A percentile compares a stretch with the other conserved stretches of the same genome.
phyloP scores from a whole-genome alignment of 371 early-diverging fungal species.

The Mucor mucedo region DNA sequence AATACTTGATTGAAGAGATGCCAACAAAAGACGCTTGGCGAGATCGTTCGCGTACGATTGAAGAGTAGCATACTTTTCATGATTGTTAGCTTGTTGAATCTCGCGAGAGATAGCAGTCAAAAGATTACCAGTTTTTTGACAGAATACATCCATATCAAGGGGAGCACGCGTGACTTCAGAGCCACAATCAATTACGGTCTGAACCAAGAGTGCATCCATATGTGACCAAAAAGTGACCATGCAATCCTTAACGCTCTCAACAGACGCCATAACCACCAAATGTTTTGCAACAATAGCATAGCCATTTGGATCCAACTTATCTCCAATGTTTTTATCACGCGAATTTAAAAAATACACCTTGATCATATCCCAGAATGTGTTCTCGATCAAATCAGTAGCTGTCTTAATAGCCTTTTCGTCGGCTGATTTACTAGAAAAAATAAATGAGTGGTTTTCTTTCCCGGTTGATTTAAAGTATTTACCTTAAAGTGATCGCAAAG shows the following conservation, averaged over 20 bases:
- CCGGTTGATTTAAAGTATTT: neutral
- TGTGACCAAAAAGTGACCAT: constrained; percentile 26
- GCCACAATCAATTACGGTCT: constrained; percentile 38
- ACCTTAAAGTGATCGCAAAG: constrained; percentile 56
- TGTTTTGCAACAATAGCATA: constrained; percentile 38
- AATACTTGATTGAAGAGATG: constrained; percentile 35
- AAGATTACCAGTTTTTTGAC: constrained; percentile 29
- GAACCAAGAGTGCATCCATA: constrained; percentile 30
- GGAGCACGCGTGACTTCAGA: constrained; percentile 12
- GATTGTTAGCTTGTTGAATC: neutral
- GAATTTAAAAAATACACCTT: constrained; percentile 26
- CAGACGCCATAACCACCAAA: constrained; percentile 27
- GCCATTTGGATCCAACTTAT: constrained; percentile 30
- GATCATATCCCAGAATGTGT: constrained; percentile 25
- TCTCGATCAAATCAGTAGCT: constrained; percentile 20
- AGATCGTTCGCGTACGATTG: constrained; percentile 11
- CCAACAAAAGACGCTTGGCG: constrained; percentile 30
- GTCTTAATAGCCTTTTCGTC: constrained; percentile 8
- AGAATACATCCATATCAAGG: constrained; percentile 34
- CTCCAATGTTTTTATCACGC: constrained; percentile 21
- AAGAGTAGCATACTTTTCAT: neutral
- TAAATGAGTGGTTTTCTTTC: neutral
- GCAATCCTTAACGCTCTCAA: constrained; percentile 25
- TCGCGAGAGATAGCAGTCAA: constrained; percentile 26
- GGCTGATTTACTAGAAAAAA: constrained; percentile 17